Evolutionary conservation across 345 rosid species (phyloP), one percentile per base, ranked within the genome.

Genomic region (Luvunga scandens): DNA sequence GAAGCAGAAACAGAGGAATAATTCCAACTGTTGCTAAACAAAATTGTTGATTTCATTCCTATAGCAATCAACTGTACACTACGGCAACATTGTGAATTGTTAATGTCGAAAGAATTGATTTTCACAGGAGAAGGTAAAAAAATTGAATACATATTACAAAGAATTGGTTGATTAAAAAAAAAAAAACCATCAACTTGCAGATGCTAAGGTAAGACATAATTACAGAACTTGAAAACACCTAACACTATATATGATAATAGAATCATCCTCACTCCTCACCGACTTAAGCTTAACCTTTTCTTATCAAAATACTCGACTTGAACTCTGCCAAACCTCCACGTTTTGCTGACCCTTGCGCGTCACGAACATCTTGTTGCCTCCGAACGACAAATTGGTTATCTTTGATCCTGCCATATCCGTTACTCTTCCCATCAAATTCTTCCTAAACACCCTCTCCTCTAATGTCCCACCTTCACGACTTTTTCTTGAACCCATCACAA

Each of bases 271-370:
- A 1, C 14, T 38, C 12, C 30, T 56, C 14, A 18, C n/a, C 4
- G 19, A 56, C 39, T 24, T n/a, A 69, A 65, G 66, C 76, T 24
- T 72, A 55, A 34, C 24, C 39, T 31, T 4, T 65, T 13, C 5
- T 25, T 30, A 56, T 79, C 77, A 56, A 57, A 72, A 82, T 19
- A 83, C 80, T 25, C 67, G 72, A 0, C 30, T 70, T 28, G 89
- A 87, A 86, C 95, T 90, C 83, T 90, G 97, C 98, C 98, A 96
- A 79, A 92, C 94, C 85, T 96, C 98, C 7, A 96, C 81, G 69
- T 80, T 82, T 83, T 92, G 98, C 84, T 84, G 85, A 83, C 89
- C 97, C 79, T 90, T 90, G 18, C 97, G 81, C 0, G 92, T 84
- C 73, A 91, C 83, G 63, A 92, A 90, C 97, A 96, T 90, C 87